Conservation (phyloP, 2,329 filamentous ascomycete genomes). For the Aspergillus jensenii region DNA sequence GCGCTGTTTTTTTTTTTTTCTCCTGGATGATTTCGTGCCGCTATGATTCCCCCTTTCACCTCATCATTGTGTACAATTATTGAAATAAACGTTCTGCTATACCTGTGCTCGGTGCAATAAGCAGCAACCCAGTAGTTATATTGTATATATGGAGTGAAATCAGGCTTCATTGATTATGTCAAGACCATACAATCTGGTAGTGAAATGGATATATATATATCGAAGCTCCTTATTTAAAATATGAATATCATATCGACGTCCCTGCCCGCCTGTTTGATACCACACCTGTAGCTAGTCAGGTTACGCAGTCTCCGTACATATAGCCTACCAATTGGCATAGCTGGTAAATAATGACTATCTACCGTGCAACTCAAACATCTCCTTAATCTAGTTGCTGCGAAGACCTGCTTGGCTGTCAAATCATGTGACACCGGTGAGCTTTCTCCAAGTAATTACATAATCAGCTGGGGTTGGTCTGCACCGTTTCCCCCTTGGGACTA, state of each 20-base stretch:
- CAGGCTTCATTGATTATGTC: background rate
- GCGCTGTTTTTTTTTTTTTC: background rate
- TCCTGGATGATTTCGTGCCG: conserved; percentile 1
- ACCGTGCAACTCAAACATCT: no score
- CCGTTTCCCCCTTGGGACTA: conserved; percentile 8
- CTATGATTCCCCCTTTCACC: conserved; percentile 15
- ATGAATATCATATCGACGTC: no score
- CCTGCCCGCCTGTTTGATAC: no score
- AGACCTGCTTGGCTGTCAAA: no score
- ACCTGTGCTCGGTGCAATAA: background rate
- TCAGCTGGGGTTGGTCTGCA: background rate
- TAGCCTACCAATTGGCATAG: no score
- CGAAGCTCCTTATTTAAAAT: no score
- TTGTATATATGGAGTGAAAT: background rate
- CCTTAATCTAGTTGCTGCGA: no score
- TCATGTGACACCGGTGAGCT: conserved; percentile 8
- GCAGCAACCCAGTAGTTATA: background rate
- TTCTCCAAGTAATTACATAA: background rate
- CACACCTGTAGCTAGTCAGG: no score
- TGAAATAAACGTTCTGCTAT: background rate
- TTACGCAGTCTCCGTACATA: no score
- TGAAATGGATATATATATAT: no score
- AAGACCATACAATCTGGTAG: no score
- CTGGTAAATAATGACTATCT: no score
- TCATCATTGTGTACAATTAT: conserved; percentile 20